Evolutionary conservation across 306 rosid species (phyloP), one percentile per base, ranked within the genome.

Genomic region (Vigna hirtella): DNA sequence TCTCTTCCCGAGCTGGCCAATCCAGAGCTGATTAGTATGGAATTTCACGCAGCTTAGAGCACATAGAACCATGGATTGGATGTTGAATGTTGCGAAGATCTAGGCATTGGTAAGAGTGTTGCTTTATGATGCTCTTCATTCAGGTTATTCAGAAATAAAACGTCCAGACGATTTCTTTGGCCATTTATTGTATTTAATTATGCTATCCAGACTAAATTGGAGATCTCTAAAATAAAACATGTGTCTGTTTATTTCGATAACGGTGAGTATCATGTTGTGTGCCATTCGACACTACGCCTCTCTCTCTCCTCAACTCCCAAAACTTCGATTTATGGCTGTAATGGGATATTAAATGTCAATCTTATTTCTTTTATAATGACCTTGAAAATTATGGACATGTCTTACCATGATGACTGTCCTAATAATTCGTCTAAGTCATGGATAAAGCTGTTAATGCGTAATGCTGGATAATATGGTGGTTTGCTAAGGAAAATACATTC

Each of bases 1-100:
- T 89, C 63, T 87, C 96, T n/a, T 91, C 93, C 48, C 86, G 90
- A 4, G 90, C 96, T 70, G 93, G 96, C 81, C 93, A 90, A 82
- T 90, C 96, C 76, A 82, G 96, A 82, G 90, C 96, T 40, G 93
- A 90, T 16, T 88, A 87, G 66, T 49, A n/a, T 38, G 17, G 26
- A 22, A 62, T 53, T 74, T 57, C 4, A 20, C 2, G 57, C 73
- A 40, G 17, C 70, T 18, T 51, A 66, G 65, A 53, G 63, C 67
- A 51, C 74, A 50, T 18, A 58, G 70, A 61, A 73, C 61, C 80
- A 65, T 16, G 47, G 40, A 53, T 74, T 18, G 47, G 34, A 53
- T 71, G 66, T 52, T 68, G 73, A 70, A 55, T 47, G 9, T 76
- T 76, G 34, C 65, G 47, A 15, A 58, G 70, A 70, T 59, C 22